Base-by-base conservation (phyloP, 441 rosid species). In the Gossypium laxum region DNA sequence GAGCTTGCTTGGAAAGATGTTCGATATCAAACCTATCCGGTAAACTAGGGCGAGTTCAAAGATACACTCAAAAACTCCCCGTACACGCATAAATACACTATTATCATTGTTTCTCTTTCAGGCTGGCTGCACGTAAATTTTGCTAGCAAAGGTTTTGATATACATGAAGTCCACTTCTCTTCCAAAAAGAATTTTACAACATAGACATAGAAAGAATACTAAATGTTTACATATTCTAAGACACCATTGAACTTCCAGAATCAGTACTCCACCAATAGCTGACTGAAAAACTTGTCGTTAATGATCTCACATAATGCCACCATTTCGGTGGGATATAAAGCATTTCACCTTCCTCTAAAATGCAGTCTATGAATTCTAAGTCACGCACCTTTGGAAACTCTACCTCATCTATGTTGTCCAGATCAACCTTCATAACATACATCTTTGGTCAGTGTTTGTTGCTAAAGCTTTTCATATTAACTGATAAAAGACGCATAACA, bases 281-380 rank as follows among this genome's bases (percentile, higher is more conserved):
- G 74, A 91, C 97, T 0, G 98, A 93, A 47, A 93, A 76, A 80
- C 98, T 93, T 18, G 84, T 56, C 0, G 97, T 87, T 59, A 93
- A 82, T 55, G 97, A 91, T 69, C 93, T 84, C 57, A 93, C 97
- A 28, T 93, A 93, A 70, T 93, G 98, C 98, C 98, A 93, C 98
- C 98, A 93, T 84, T 89, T 91, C 12, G 92, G 96, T 2, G 98
- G 98, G 75, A 93, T 91, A 88, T 93, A 93, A 45, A 93, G 85
- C 98, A 93, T 91, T 77, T 91, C 98, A 0, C 98, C 98, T 78
- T 90, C 98, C 69, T 90, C 96, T 60, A 93, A 74, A 63, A 93
- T 78, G 79, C 98, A 93, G 77, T 93, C 98, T 77, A 85, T 45
- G 74, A 91, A 93, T 57, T 90, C 97, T 64, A 88, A 75, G 79